phyloP scores from a whole-genome alignment of 306 rosid genomes.

The Cicer cuneatum region DNA sequence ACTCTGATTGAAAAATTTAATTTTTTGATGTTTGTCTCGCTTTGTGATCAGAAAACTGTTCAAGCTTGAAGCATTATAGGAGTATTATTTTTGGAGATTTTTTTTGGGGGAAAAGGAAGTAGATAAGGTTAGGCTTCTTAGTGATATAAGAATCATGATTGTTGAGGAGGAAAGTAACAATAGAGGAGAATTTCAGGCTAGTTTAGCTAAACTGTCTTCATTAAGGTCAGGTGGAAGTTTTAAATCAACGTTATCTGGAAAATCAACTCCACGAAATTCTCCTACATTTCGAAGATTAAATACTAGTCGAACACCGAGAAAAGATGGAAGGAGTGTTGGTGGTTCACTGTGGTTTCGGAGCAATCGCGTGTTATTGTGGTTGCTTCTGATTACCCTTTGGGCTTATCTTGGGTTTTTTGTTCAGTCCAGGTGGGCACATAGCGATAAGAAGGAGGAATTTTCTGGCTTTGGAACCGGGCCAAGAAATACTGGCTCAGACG shows the following conservation, averaged over 20 bases:
- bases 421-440: conserved; percentile 98
- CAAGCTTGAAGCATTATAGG: conserved; percentile 28
- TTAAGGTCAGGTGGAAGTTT: conserved; percentile 65
- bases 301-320: conserved; percentile 71
- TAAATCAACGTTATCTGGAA: conserved; percentile 76
- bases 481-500: conserved; percentile 44
- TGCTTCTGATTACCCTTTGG: conserved; percentile 97
- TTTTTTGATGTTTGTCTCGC: conserved; percentile 15
- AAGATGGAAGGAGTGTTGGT: conserved; percentile 64
- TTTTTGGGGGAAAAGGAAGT: neutral
- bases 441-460: conserved; percentile 72
- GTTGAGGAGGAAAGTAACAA: conserved; percentile 56
- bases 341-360: conserved; percentile 72
- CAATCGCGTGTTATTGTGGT: conserved; percentile 80
- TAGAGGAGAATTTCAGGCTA: conserved; percentile 62
- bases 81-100: conserved; percentile 25
- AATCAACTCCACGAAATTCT: conserved; percentile 68
- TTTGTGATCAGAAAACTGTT: conserved; percentile 35
- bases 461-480: conserved; percentile 65
- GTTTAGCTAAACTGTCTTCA: conserved; percentile 51
- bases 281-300: conserved; percentile 68
- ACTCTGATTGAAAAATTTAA: conserved; percentile 10
- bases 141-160: conserved; percentile 43
- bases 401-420: conserved; percentile 92
- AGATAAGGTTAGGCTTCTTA: neutral